Percentiles rank a stretch among this genome's conserved stretches.
Evolutionary conservation across 768 basidiomycete species (phyloP).

Genomic region (Boletus edulis): DNA sequence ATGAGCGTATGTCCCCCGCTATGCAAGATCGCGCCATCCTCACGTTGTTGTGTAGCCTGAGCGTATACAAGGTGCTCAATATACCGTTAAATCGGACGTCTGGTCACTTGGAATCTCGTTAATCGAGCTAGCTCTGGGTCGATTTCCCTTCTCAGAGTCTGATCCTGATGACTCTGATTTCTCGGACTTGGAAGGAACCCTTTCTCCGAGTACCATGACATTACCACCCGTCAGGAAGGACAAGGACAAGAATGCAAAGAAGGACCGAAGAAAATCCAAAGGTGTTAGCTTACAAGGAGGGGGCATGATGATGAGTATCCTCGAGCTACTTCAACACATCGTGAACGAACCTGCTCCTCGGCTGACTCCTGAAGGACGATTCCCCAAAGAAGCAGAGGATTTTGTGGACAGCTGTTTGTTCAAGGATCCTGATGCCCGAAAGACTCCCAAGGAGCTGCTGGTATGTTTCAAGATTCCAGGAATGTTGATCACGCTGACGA

Average conservation of each 20-base stretch:
- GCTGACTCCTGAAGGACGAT: constrained; percentile 71
- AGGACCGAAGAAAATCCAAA: constrained; percentile 83
- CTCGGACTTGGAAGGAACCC: constrained; percentile 78
- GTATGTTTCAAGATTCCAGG: constrained; percentile 35
- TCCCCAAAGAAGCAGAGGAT: constrained; percentile 69
- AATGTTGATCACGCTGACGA: constrained; percentile 7
- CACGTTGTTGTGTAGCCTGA: constrained; percentile 67
- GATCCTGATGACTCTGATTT: constrained; percentile 71
- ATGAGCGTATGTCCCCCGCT: constrained; percentile 80
- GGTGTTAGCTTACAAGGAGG: constrained; percentile 94
- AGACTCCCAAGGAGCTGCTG: constrained; percentile 84
- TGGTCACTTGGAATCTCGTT: constrained; percentile 98
- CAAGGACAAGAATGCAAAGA: constrained; percentile 53
- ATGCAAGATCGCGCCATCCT: constrained; percentile 11
- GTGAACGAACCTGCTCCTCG: constrained; percentile 97
- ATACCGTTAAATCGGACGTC: constrained; percentile 98
- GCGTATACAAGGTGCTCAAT: constrained; percentile 97
- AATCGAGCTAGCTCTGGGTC: constrained; percentile 94
- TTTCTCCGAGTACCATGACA: constrained; percentile 63
- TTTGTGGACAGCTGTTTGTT: constrained; percentile 89
- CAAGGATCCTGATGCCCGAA: constrained; percentile 84
- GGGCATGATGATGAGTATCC: constrained; percentile 96
- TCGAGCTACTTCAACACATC: constrained; percentile 96
- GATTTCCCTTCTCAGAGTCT: constrained; percentile 93
- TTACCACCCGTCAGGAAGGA: constrained; percentile 36